Evolutionary conservation across 2,329 filamentous ascomycete species (phyloP).

Genomic region (Trichophyton equinum): DNA sequence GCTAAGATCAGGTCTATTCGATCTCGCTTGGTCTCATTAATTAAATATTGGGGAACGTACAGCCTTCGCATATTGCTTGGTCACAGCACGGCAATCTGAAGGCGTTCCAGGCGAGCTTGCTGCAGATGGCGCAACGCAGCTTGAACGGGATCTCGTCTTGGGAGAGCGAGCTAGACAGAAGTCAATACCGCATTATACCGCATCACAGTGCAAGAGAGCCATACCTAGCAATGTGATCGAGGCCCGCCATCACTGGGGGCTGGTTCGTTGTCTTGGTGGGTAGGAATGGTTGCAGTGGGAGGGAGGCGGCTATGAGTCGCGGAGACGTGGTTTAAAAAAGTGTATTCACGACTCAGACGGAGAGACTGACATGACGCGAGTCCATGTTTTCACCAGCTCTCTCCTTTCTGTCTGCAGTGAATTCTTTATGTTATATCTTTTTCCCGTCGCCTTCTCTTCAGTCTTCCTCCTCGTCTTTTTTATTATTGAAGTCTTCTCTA

Average conservation of each 20-base stretch:
- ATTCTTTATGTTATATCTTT: neutral
- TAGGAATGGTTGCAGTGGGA: neutral
- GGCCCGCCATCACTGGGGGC: constrained; percentile 23
- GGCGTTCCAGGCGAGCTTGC: constrained; percentile 77
- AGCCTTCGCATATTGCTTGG: constrained; percentile 81
- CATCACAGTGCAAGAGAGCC: constrained; percentile 1
- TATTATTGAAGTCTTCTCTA: neutral
- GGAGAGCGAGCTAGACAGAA: constrained; percentile 50
- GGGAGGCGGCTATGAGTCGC: neutral
- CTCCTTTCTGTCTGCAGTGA: neutral
- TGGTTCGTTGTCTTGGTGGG: neutral
- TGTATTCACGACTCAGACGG: neutral
- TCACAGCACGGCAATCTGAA: constrained; percentile 91
- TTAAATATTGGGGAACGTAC: constrained; percentile 42
- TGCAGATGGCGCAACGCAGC: constrained; percentile 87
- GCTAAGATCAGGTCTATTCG: constrained; percentile 8
- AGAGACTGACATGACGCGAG: neutral
- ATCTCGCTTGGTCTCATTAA: neutral
- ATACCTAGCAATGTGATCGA: constrained; percentile 34
- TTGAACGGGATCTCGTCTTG: constrained; percentile 89
- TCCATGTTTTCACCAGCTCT: neutral
- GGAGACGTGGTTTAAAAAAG: neutral
- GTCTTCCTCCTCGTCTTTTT: neutral
- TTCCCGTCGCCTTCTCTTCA: neutral
- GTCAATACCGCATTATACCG: neutral